Evolutionary conservation across 345 rosid genomes (phyloP).

Genomic region (Eucalyptus cloeziana): DNA sequence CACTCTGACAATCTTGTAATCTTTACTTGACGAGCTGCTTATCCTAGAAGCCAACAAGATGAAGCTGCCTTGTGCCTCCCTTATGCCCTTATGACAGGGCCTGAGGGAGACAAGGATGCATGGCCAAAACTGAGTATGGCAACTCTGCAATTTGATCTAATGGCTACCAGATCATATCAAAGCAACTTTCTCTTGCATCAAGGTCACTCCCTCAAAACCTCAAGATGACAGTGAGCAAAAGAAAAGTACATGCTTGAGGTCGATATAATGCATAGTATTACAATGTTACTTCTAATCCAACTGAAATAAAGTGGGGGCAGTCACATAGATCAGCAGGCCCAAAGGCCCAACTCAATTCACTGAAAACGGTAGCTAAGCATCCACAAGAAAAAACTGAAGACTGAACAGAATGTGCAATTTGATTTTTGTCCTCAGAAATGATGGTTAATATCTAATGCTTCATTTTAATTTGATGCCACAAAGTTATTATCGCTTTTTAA

Average conservation of each 20-base stretch:
- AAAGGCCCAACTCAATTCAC: background rate
- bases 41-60: background rate
- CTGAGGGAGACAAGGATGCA: background rate
- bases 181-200: background rate
- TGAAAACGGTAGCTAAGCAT: background rate
- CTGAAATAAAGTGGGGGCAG: background rate
- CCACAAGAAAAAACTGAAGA: background rate
- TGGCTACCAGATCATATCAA: background rate
- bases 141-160: background rate
- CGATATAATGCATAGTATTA: background rate
- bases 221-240: background rate
- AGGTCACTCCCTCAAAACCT: background rate
- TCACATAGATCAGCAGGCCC: background rate
- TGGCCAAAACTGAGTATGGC: background rate
- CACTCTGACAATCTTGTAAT: background rate
- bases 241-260: background rate
- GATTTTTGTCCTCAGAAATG: background rate
- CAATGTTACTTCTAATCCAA: background rate
- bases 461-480: background rate
- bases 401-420: background rate
- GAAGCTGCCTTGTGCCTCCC: background rate
- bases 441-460: background rate
- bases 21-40: background rate
- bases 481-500: background rate
- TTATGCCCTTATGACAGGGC: background rate